Base-by-base conservation (phyloP, 768 basidiomycete species). In the Hygrophorus russula region DNA sequence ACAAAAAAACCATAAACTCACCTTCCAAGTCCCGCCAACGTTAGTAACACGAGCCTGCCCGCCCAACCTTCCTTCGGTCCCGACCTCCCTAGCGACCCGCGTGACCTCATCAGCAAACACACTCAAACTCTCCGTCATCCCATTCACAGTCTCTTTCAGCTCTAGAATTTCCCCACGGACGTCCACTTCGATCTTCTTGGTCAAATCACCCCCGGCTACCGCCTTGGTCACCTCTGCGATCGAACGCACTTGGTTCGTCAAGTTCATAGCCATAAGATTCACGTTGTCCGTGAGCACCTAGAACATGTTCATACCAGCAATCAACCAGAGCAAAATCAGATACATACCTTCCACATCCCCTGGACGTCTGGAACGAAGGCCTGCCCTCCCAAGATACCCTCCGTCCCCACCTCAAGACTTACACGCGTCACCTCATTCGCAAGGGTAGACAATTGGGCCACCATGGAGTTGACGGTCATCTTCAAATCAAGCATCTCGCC, bases 11-110 rank as follows among this genome's bases (percentile, higher is more conserved):
- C 13, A 14, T 4, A 11, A 33, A 32, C 29, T 17, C 20, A 42
- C 41, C 31, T 91, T 91, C 96, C 96, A 98, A 0, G 90, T 94
- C 39, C 96, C 96, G 46, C 89, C 88, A 36, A 99, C 90, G 56
- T 91, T 88, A 49, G 82, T 83, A 30, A 98, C 96, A 42, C 82
- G 74, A 0, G 93, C 96, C 54, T 94, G 93, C 8, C 93, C 94
- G 40, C 94, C 96, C 55, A 98, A 70, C 52, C 81, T 74, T 28
- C 94, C 96, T 58, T 98, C 96, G 6, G 93, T 97, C 20, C 96
- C 96, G 57, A 98, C 96, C 64, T 98, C 92, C 50, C 89, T 76
- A 2, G 93, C 96, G 24, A 98, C 93, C 43, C 92, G 69, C 44
- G 71, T 71, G 17, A 76, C 74, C 62, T 90, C 86, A 53, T 84